Evolutionary conservation across 768 basidiomycete genomes (phyloP), one percentile per base, ranked within the genome.

Genomic region (Coprinopsis sp.): DNA sequence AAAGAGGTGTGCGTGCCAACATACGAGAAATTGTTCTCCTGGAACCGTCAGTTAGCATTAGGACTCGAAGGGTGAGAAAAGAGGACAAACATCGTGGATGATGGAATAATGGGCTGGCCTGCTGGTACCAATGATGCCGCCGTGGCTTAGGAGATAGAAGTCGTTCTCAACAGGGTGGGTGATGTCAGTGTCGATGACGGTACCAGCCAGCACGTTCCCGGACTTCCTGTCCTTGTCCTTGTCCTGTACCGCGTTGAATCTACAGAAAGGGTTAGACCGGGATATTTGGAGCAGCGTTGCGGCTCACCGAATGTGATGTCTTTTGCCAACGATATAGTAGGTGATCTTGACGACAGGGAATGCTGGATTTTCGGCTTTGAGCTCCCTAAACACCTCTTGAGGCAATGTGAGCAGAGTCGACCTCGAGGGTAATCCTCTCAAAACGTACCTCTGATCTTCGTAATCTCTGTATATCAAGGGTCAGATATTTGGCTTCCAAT

Each of bases 81-180:
- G n/a, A n/a, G n/a, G n/a, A n/a, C n/a, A n/a, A n/a, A 51, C 58
- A 18, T 64, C 74, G 28, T 19, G 38, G 3, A 49, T 8, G 50
- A 74, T 72, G 5, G 68, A 67, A 53, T 77, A 77, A 56, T 75
- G 73, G 0, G 66, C 67, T 0, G 72, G 67, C 7, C 73, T 60
- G 46, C 84, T 87, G 0, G 87, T 91, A 6, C 89, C 89, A 1
- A 88, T 71, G 2, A 91, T 65, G 11, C 87, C 88, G 0, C 77
- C 85, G 47, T 91, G 89, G 42, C 82, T 84, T 56, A 82, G 82
- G 3, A 91, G 69, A 54, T 86, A 90, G 61, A 79, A 91, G 53
- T 91, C 89, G 29, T 82, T 82, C 44, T 87, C 84, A 1, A 76
- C 74, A 0, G 87, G 85, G 54, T 86, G 82, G 0, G 76, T 74